Conservation (phyloP, 768 basidiomycete species). For the Ramaria sp. region DNA sequence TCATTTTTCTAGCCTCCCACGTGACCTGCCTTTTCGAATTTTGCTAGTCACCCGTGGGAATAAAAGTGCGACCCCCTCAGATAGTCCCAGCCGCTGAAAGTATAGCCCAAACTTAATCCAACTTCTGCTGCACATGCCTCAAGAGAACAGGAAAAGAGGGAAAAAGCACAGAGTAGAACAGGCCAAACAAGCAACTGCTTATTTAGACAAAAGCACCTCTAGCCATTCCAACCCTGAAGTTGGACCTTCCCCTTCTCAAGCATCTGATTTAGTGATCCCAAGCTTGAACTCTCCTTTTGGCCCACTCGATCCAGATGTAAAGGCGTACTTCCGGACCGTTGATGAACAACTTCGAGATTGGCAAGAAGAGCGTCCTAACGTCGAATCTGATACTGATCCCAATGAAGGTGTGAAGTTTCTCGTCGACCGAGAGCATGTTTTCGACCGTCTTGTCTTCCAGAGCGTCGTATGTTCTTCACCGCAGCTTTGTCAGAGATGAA, state of each 20-base stretch:
- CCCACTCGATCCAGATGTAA: conserved; percentile 78
- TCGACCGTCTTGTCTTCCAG: conserved; percentile 25
- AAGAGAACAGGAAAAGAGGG: conserved; percentile 65
- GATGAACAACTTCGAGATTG: conserved; percentile 82
- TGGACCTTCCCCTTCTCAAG: conserved; percentile 45
- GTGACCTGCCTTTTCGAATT: too few relatives aligned
- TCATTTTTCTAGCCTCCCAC: too few relatives aligned
- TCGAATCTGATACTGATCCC: conserved; percentile 31
- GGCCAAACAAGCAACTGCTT: conserved; percentile 19
- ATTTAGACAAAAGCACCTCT: conserved; percentile 15
- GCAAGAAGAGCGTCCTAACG: conserved; percentile 46
- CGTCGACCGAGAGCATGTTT: not conserved
- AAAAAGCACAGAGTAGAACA: conserved; percentile 56
- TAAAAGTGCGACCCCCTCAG: too few relatives aligned
- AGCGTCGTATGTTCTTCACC: conserved; percentile 64
- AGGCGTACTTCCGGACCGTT: conserved; percentile 86
- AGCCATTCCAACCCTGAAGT: conserved; percentile 17
- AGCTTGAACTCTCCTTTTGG: conserved; percentile 73
- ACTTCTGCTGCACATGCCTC: too few relatives aligned
- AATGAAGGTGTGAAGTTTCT: conserved; percentile 47
- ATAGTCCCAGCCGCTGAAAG: too few relatives aligned
- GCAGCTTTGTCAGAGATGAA: conserved; percentile 79
- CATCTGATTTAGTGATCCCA: conserved; percentile 21
- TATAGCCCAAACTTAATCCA: too few relatives aligned
- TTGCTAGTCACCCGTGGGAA: too few relatives aligned